Base-by-base conservation (phyloP, 768 basidiomycete genomes). In the Astraeus odoratus region DNA sequence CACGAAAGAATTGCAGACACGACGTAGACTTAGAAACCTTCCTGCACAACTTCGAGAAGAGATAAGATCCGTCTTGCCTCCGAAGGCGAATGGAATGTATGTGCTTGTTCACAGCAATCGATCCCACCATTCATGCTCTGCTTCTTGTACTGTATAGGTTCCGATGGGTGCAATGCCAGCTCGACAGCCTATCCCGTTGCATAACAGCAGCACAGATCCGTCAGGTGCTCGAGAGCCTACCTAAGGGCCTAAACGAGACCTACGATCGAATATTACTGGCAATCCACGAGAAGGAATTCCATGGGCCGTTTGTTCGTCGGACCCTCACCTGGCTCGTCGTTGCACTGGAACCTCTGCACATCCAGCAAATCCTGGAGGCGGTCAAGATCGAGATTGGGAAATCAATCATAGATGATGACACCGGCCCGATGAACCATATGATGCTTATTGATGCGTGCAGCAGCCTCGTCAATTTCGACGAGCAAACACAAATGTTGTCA, bases 101-200 rank as follows among this genome's bases (percentile, higher is more conserved):
- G 44, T 30, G 1, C 31, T 19, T 3, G 3, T 37, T 10, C 44
- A 30, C 41, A 2, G 0, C 38, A 19, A 10, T 15, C 6, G 29
- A n/a, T n/a, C n/a, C 9, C 39, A 15, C 7, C 3, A 0, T 39
- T 51, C 3, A 54, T 24, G 3, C 33, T 16, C 18, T 37, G 36
- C 18, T 19, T 22, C 9, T 0, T 1, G 4, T 0, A 1, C 16
- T 33, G 13, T 4, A 16, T 33, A 56, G 57, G 57, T 56, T 58
- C 33, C 54, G 51, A 0, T 58, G 57, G 57, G 51, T 53, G 2
- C 43, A 58, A 4, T 58, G 57, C 25, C 57, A 58, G 3, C 44
- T 57, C 3, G 46, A 58, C 33, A 33, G 46, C 0, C 24, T 58
- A 4, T 39, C 44, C 5, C 41, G 37, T 31, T 57, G 57, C 23